Evolutionary conservation across 148 eudicot species (phyloP).

Genomic region (Arbutus unedo): DNA sequence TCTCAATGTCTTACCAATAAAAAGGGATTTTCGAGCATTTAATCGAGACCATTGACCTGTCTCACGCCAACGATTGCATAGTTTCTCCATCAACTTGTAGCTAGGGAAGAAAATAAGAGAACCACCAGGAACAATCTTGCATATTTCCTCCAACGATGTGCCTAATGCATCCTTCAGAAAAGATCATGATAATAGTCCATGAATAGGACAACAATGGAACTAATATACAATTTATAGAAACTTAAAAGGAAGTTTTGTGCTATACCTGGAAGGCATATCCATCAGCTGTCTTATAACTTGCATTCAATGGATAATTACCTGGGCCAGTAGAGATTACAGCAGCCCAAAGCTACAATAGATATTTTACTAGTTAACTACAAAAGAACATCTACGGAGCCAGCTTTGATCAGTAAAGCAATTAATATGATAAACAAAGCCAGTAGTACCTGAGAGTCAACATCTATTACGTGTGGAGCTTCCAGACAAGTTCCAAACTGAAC

Average conservation of each 20-base stretch:
- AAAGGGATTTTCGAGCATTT: conserved; percentile 75
- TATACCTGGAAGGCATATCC: conserved; percentile 75
- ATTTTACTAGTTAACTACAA: conserved; percentile 9
- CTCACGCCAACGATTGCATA: conserved; percentile 80
- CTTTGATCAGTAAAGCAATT: not conserved
- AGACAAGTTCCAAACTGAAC: conserved; percentile 75
- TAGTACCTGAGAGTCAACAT: conserved; percentile 81
- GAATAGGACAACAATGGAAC: conserved; percentile 14
- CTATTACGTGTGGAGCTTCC: conserved; percentile 92
- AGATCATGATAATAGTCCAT: conserved; percentile 14
- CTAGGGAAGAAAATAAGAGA: conserved; percentile 95
- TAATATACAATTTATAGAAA: conserved; percentile 7
- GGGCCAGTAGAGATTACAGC: conserved; percentile 74
- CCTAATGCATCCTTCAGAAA: conserved; percentile 81
- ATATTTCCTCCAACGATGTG: conserved; percentile 73
- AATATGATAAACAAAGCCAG: not conserved
- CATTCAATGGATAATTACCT: conserved; percentile 68
- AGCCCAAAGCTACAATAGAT: conserved; percentile 65
- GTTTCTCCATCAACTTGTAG: conserved; percentile 93
- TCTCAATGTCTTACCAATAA: conserved; percentile 57
- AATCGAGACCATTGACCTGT: conserved; percentile 94
- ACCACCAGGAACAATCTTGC: conserved; percentile 84
- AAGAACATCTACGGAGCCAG: not conserved
- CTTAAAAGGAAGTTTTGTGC: conserved; percentile 5
- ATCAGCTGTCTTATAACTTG: conserved; percentile 90